Conservation (phyloP, 495 filamentous ascomycete species). For the Neurospora sp. region DNA sequence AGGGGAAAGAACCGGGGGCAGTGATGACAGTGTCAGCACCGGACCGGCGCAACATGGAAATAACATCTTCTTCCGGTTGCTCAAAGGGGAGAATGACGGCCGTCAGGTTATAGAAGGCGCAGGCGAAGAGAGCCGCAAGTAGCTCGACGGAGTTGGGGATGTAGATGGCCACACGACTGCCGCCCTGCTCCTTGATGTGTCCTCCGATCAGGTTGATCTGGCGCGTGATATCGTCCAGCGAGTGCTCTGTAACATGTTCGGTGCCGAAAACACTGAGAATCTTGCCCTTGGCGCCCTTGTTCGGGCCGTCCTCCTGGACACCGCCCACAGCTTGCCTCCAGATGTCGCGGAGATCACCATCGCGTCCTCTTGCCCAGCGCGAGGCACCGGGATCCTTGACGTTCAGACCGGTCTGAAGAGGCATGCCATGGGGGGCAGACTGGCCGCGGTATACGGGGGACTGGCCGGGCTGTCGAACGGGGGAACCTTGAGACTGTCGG, state of each 20-base stretch:
- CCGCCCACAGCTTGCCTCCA: conserved; percentile 72
- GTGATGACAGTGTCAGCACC: conserved; percentile 75
- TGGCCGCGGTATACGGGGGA: conserved; percentile 73
- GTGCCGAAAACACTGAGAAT: conserved; percentile 74
- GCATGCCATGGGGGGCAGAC: conserved; percentile 74
- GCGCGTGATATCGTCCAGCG: conserved; percentile 57
- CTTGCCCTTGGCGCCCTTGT: conserved; percentile 55
- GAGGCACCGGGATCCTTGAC: conserved; percentile 75
- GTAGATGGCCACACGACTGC: conserved; percentile 78
- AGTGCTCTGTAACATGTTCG: conserved; percentile 59
- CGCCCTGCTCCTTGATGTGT: conserved; percentile 55
- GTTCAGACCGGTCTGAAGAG: conserved; percentile 69
- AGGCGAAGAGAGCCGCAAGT: conserved; percentile 50
- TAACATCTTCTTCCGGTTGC: conserved; percentile 51
- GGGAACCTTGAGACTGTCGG: conserved; percentile 66
- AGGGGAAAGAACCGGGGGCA: conserved; percentile 76
- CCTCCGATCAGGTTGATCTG: conserved; percentile 83
- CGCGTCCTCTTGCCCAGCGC: conserved; percentile 69
- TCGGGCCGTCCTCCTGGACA: conserved; percentile 45
- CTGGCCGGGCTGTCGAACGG: conserved; percentile 73
- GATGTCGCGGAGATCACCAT: conserved; percentile 87
- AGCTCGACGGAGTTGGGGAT: conserved; percentile 90
- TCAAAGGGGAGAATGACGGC: conserved; percentile 80
- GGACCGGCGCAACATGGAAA: conserved; percentile 56
- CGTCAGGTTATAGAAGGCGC: conserved; percentile 71